Conservation (phyloP, 495 filamentous ascomycete genomes). For the Aspergillus panamensis region DNA sequence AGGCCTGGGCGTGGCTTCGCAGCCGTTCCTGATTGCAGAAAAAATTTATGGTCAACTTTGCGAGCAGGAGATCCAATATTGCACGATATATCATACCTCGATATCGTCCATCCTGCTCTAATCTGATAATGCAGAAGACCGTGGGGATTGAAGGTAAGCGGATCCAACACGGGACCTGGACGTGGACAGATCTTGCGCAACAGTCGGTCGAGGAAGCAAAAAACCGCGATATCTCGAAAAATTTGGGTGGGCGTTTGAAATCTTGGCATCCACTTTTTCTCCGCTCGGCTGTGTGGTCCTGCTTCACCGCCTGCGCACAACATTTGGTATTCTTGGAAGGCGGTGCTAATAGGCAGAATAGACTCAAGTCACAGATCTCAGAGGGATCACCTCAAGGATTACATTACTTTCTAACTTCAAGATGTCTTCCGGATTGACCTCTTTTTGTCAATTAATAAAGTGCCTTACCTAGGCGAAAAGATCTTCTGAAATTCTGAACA, state of each 20-base stretch:
- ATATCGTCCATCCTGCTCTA: constrained; percentile 42
- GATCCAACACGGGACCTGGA: constrained; percentile 15
- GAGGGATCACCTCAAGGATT: no score
- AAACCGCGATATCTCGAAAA: constrained; percentile 34
- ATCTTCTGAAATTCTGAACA: no score
- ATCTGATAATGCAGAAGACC: constrained; percentile 3
- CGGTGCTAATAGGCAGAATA: background rate
- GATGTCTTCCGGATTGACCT: no score
- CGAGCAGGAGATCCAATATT: constrained; percentile 8
- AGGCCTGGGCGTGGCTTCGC: constrained; percentile 77
- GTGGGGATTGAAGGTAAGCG: background rate
- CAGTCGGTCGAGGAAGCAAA: constrained; percentile 18
- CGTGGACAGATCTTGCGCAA: constrained; percentile 16
- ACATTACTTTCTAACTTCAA: no score
- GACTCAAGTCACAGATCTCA: no score
- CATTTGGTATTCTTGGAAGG: background rate
- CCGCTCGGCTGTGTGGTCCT: constrained; percentile 31
- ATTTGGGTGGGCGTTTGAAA: constrained; percentile 40
- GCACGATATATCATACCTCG: constrained; percentile 36
- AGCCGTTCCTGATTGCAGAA: constrained; percentile 64
- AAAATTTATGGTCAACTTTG: constrained; percentile 26
- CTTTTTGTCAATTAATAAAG: no score
- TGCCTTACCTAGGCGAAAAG: no score
- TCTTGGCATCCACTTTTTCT: constrained; percentile 37
- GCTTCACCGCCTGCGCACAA: constrained; percentile 30